Evolutionary conservation across 2,329 filamentous ascomycete species (phyloP), one percentile per base, ranked within the genome.

Genomic region (Didymella pomorum): DNA sequence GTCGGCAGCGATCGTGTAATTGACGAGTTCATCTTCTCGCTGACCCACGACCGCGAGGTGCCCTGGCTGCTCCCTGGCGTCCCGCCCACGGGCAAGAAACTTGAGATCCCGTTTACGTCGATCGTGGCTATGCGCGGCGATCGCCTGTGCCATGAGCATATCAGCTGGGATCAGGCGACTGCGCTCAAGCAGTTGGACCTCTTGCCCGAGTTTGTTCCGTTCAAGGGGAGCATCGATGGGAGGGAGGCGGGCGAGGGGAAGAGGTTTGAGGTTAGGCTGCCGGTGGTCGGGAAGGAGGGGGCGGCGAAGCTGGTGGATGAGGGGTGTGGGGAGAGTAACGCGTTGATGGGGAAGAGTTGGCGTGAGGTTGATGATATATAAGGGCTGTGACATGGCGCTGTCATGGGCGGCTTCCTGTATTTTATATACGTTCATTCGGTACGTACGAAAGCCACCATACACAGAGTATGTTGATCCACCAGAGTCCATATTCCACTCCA

Each of bases 51-150:
- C n/a, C 58, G 54, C 8, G 53, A 65, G 16, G 61, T 78, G 1
- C 72, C 73, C 28, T 77, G 75, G 75, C 64, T 78, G 21, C 61
- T 77, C 3, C 75, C 75, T 0, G 70, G 68, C n/a, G 63, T 77
- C 10, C 74, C 74, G 11, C 71, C 74, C 0, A 77, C 74, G 0
- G 57, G 64, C 2, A 65, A 63, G 23, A 52, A 56, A 0, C 62
- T 89, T 2, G 79, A 82, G n/a, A 80, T 90, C 6, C 87, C 89
- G 0, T 85, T 90, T 60, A 89, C 84, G 0, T 81, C 84, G 3
- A 80, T 91, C 0, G 87, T 91, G 4, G 89, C 88, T 55, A 82
- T 91, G 52, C 83, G 89, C 1, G 89, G 89, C 2, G 87, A 90
- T 68, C 79, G 87, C 0, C 75, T 91, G 0, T 89, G 86, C 63